A percentile compares a stretch with the other conserved stretches of the same genome.
Conservation (phyloP, 2,329 filamentous ascomycete genomes). For the Aspergillus texensis region DNA sequence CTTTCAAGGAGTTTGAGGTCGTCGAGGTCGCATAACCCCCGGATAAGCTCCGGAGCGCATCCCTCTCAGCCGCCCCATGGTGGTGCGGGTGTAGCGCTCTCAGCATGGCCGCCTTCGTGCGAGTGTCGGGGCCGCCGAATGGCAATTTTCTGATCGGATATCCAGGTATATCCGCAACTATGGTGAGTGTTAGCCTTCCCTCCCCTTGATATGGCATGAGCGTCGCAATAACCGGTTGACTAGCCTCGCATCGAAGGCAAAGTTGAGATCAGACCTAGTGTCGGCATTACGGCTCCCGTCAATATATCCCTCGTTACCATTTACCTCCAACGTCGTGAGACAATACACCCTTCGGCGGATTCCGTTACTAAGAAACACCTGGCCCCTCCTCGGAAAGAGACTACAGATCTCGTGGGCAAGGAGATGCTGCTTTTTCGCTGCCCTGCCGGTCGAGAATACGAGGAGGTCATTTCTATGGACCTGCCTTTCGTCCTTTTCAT, state of each 20-base stretch:
- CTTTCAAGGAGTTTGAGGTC: constrained; percentile 22
- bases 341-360: constrained; percentile 94
- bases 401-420: constrained; percentile 90
- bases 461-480: constrained; percentile 93
- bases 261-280: constrained; percentile 88
- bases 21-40: constrained; percentile 31
- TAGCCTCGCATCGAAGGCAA: constrained; percentile 97
- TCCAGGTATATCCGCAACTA: constrained; percentile 93
- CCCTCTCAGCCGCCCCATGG: constrained; percentile 37
- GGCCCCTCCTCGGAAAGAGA: constrained; percentile 85
- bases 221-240: constrained; percentile 19
- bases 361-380: constrained; percentile 91
- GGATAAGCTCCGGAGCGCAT: constrained; percentile 28
- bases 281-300: constrained; percentile 85
- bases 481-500: constrained; percentile 97
- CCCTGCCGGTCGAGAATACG: constrained; percentile 77
- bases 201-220: neutral
- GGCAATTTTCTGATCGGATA: constrained; percentile 96
- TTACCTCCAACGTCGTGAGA: constrained; percentile 88
- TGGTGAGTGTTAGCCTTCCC: constrained; percentile 65
- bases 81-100: constrained; percentile 40
- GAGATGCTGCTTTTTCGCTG: constrained; percentile 92
- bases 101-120: constrained; percentile 78
- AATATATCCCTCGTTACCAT: constrained; percentile 91
- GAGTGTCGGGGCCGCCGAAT: constrained; percentile 96